These are phyloP conservation scores for Phyllosticta citriasiana DNA, from an alignment of 2,329 filamentous ascomycete species.

Conservation along the genomic window DNA sequence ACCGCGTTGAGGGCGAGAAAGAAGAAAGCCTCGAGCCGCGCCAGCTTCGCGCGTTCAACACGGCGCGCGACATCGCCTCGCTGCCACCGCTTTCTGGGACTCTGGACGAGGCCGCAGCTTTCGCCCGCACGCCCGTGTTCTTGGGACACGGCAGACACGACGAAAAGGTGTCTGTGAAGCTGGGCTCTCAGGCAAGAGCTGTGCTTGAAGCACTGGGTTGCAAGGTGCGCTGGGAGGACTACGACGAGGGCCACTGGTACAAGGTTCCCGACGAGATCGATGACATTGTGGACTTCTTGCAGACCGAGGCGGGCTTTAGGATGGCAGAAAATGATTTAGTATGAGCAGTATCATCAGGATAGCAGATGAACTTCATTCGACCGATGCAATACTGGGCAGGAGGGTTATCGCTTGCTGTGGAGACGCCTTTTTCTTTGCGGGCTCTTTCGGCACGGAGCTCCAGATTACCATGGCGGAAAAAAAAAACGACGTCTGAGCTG, in stretches of 20 bases:
- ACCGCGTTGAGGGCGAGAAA: not conserved
- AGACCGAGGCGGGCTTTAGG: not conserved
- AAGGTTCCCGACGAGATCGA: conserved; percentile 40
- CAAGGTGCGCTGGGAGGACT: conserved; percentile 29
- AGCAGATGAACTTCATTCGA: no score
- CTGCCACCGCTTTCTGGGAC: not conserved
- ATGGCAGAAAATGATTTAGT: no score
- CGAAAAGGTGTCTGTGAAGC: conserved; percentile 29
- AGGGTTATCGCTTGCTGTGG: no score
- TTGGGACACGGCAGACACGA: conserved; percentile 38
- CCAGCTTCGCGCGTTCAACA: conserved; percentile 11
- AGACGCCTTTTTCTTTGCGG: no score
- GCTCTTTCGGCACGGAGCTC: no score
- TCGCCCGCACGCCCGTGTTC: conserved; percentile 31
- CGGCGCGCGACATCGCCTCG: not conserved
- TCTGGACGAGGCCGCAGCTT: not conserved
- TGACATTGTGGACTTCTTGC: conserved; percentile 24
- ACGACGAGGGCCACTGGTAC: conserved; percentile 41
- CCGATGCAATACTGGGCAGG: no score
- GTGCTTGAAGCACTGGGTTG: conserved; percentile 28
- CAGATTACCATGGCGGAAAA: no score
- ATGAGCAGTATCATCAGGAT: no score
- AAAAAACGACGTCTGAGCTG: no score
- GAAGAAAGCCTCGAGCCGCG: conserved; percentile 11
- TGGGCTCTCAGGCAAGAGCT: conserved; percentile 26